Evolutionary conservation across 768 basidiomycete species (phyloP), one percentile per base, ranked within the genome.

Genomic region (Sarcomyxa edulis): DNA sequence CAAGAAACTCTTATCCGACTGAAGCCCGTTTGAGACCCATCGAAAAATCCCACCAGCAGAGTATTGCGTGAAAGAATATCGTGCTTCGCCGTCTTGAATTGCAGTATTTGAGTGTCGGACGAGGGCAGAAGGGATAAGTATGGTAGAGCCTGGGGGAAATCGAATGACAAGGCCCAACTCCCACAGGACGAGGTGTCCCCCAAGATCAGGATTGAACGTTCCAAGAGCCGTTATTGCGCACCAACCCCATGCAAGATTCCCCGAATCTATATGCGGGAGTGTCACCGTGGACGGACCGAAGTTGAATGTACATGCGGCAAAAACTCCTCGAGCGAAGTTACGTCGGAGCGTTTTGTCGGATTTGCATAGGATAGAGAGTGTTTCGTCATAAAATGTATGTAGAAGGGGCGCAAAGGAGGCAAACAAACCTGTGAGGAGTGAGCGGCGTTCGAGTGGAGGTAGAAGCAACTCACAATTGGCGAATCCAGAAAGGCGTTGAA

Each of bases 111-210:
- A 39, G 34, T 53, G 52, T 5, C 25, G 20, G 18, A 53, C 15
- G 15, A 43, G 15, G 23, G 52, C 49, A 6, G 52, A 53, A 3
- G 49, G 54, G 15, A 55, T 39, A 15, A 55, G 32, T 23, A 49
- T 44, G 5, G 49, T 48, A 7, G 47, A 24, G 15, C 51, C 51
- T 16, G 45, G 46, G 1, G 48, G 54, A 32, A 56, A 51, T 24
- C 48, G 35, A 18, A 55, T 36, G 11, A 48, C 19, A 12, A 52
- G 28, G 5, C 33, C 25, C 1, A 49, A 35, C 12, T 56, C 55
- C 34, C 44, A 46, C 10, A 58, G 27, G 1, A 52, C 33, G 9
- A 55, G 32, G 23, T 58, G 56, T 15, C 53, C 53, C 10, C 49
- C 46, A 1, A n/a, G 4, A 6, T 28, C 20, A 3, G 30, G 39